Percentiles rank a stretch among this genome's conserved stretches.
Conservation (phyloP, 805 yeast species). For the Kodamaea lidongshanica region DNA sequence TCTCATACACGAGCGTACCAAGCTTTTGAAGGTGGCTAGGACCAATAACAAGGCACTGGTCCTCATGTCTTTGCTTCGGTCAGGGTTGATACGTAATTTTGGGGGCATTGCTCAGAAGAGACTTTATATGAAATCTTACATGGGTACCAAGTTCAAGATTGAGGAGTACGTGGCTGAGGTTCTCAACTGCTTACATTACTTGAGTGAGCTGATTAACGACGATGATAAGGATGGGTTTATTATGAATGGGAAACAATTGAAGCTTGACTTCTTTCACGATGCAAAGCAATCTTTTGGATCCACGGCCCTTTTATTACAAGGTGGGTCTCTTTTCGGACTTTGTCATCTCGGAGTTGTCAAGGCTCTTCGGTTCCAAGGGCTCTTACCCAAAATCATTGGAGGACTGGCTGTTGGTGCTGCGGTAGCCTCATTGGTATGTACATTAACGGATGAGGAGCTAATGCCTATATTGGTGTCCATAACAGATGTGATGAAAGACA, state of each 20-base stretch:
- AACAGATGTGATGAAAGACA: constrained; percentile 36
- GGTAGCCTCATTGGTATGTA: constrained; percentile 80
- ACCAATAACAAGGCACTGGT: constrained; percentile 48
- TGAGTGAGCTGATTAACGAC: constrained; percentile 41
- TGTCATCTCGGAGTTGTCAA: constrained; percentile 92
- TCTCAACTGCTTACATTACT: constrained; percentile 54
- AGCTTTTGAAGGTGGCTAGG: constrained; percentile 57
- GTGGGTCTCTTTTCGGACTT: constrained; percentile 90
- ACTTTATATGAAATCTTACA: constrained; percentile 71
- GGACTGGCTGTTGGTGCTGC: constrained; percentile 95
- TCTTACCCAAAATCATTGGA: constrained; percentile 78
- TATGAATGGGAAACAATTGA: constrained; percentile 50
- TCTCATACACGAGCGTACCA: constrained; percentile 68
- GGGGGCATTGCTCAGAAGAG: constrained; percentile 82
- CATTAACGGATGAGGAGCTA: constrained; percentile 62
- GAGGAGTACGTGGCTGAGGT: constrained; percentile 84
- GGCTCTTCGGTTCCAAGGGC: constrained; percentile 65
- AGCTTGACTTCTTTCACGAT: constrained; percentile 74
- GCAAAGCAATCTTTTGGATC: constrained; percentile 83
- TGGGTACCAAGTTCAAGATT: constrained; percentile 84
- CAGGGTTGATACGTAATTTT: constrained; percentile 83
- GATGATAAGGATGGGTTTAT: constrained; percentile 27
- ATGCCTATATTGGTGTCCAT: constrained; percentile 37
- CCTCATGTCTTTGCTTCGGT: constrained; percentile 62
- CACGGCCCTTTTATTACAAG: constrained; percentile 86